phyloP scores from a whole-genome alignment of 2,329 filamentous ascomycete species.

The Neophaeococcomyces aloes region DNA sequence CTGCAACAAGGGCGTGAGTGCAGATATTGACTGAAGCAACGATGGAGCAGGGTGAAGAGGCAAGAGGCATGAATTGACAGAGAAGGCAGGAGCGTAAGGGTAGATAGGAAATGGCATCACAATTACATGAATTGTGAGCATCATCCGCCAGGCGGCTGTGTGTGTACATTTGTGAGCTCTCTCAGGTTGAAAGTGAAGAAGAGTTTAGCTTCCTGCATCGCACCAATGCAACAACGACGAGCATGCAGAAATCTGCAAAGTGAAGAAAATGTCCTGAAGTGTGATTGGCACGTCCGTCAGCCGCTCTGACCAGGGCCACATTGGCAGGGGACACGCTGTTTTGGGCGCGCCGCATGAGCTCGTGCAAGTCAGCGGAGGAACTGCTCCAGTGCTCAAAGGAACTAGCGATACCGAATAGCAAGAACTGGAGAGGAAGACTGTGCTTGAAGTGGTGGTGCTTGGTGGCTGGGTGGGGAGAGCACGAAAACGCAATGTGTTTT shows the following conservation, averaged over 20 bases:
- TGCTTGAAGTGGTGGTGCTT: constrained; percentile 8
- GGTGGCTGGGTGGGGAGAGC: constrained; percentile 8
- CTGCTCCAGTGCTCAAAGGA: background rate
- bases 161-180: background rate
- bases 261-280: background rate
- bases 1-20: constrained; percentile 7
- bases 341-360: constrained; percentile 8
- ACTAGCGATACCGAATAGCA: background rate
- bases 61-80: constrained; percentile 4
- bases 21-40: background rate
- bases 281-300: constrained; percentile 5
- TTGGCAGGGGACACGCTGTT: constrained; percentile 6
- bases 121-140: background rate
- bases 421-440: constrained; percentile 3
- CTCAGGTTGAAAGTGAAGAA: constrained; percentile 4
- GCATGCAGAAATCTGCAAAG: background rate
- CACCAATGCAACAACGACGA: background rate
- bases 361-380: constrained; percentile 3
- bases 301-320: constrained; percentile 1
- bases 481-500: constrained; percentile 4
- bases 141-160: constrained; percentile 7
- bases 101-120: constrained; percentile 7
- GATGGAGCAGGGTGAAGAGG: constrained; percentile 1
- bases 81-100: background rate
- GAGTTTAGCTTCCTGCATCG: constrained; percentile 2